These are phyloP conservation scores for Dinochytrium kinnereticum DNA, from an alignment of 371 early-diverging fungal species.

Conservation along the genomic window DNA sequence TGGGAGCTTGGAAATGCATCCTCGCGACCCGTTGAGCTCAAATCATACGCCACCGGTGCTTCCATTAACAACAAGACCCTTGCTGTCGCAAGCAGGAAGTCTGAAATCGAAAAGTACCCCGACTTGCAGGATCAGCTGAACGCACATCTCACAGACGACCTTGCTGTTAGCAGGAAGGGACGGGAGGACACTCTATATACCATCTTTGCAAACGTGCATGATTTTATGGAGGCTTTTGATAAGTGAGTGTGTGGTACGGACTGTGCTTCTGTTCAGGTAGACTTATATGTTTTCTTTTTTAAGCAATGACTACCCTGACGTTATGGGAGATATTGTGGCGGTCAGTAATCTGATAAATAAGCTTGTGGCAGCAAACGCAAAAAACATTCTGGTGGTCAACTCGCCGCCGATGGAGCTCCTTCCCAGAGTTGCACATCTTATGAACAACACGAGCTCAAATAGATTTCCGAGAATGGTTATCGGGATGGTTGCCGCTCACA, in stretches of 20 bases:
- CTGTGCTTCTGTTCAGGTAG: neutral
- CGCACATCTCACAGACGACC: neutral
- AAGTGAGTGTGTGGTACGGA: neutral
- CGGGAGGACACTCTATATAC: neutral
- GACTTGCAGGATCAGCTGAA: neutral
- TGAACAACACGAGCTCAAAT: neutral
- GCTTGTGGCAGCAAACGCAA: neutral
- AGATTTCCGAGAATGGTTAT: neutral
- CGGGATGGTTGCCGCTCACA: neutral
- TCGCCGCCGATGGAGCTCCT: neutral
- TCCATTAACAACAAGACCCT: neutral
- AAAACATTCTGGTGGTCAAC: neutral
- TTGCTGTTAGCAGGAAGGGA: neutral
- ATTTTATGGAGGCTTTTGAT: neutral
- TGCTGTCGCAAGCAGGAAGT: neutral
- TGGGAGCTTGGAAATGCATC: neutral
- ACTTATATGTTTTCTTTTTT: neutral
- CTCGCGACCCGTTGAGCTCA: neutral
- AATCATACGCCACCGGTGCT: neutral
- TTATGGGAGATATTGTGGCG: neutral
- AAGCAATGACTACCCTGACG: constrained; percentile 1
- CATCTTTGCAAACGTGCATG: neutral
- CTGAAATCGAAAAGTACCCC: neutral
- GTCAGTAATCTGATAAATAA: neutral
- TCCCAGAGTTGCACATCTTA: neutral